Base-by-base conservation (phyloP, 2,329 filamentous ascomycete species). In the Diaporthe velutina region DNA sequence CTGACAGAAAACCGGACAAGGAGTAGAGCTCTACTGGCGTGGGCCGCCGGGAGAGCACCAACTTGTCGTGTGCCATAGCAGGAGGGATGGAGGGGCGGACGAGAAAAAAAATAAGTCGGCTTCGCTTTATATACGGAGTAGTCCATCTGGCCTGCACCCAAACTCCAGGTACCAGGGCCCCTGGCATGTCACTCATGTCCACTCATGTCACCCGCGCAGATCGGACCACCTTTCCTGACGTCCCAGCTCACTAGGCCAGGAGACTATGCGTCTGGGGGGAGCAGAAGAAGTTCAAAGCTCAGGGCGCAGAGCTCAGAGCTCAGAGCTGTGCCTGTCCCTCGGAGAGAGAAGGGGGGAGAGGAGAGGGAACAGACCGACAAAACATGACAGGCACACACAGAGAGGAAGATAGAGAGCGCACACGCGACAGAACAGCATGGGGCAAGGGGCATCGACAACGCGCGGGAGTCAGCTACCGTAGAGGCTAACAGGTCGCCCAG, bases 11-110 rank as follows among this genome's bases (percentile, higher is more conserved):
- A 55, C 61, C 52, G 71, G 5, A 54, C 66, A 76, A 75, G 68
- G 70, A 75, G 76, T 73, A 75, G 77, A 81, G 80, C 80, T 83
- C 81, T 81, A 82, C 80, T 80, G 82, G 81, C 79, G 78, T 80
- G 80, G 81, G 84, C 79, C 79, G 80, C 81, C 78, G 82, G 81
- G 70, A 74, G 74, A 83, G 83, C 81, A 77, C 74, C 71, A 72
- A 45, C 55, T 79, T 82, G 81, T 83, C 83, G 85, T 83, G 83
- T 85, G 83, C 84, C 84, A 85, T 85, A 79, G 78, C 79, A 82
- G 75, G 79, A 74, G 79, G 77, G 79, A 82, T 79, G 79, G 81
- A 81, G 82, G 81, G 83, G 80, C 78, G 80, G 77, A 74, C 60
- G 74, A 50, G 52, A 75, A 77, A 73, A 76, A 78, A 76, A 79